A percentile compares a stretch with the other conserved stretches of the same genome.
phyloP scores from a whole-genome alignment of 176 grass and related monocot species.

The Leersia perrieri region DNA sequence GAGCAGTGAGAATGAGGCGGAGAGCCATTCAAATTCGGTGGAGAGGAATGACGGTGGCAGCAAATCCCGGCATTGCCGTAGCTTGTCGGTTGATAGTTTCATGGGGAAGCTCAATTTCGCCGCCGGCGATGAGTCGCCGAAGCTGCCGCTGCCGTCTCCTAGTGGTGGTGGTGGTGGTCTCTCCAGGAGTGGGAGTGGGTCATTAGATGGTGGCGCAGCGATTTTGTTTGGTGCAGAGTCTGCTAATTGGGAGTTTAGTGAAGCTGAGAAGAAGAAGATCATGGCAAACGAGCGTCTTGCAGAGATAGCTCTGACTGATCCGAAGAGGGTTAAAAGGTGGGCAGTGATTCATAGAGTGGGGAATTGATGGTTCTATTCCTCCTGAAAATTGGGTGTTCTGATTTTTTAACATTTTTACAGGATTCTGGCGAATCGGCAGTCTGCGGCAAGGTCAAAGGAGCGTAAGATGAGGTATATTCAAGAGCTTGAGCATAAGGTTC shows the following conservation, averaged over 20 bases:
- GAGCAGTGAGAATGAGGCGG: conserved; percentile 85
- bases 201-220: conserved; percentile 55
- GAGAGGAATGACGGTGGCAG: conserved; percentile 45
- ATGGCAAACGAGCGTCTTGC: conserved; percentile 81
- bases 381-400: not conserved
- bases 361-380: not conserved
- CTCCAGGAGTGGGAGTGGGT: conserved; percentile 46
- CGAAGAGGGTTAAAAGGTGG: conserved; percentile 94
- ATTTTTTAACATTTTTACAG: conserved; percentile 22
- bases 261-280: conserved; percentile 94
- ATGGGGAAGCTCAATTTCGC: conserved; percentile 80
- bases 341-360: conserved; percentile 5
- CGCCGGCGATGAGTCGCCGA: conserved; percentile 58
- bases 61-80: conserved; percentile 76
- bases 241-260: conserved; percentile 69
- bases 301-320: conserved; percentile 84
- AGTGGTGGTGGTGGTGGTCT: conserved; percentile 40
- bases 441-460: conserved; percentile 92
- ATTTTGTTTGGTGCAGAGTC: conserved; percentile 60
- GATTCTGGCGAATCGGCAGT: conserved; percentile 88
- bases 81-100: conserved; percentile 95
- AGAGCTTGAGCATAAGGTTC: conserved; percentile 90
- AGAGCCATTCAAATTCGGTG: conserved; percentile 49
- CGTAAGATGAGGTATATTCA: conserved; percentile 96
- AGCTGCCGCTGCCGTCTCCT: conserved; percentile 46